phyloP scores from a whole-genome alignment of 2,329 filamentous ascomycete species.

The Diaporthe nobilis region DNA sequence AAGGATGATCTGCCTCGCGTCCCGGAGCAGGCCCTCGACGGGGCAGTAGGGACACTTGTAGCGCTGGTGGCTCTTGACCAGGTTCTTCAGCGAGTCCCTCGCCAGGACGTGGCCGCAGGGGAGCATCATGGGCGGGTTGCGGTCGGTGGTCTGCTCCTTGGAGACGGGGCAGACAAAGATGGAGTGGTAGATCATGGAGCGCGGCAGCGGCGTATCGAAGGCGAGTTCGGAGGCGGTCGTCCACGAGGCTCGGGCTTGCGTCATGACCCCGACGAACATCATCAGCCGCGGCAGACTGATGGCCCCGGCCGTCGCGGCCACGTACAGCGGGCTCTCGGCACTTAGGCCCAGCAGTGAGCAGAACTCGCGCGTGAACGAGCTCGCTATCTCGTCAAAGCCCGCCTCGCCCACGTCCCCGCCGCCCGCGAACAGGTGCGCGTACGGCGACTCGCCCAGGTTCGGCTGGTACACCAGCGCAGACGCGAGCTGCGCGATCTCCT shows the following conservation, averaged over 20 bases:
- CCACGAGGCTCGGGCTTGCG: slow-evolving; percentile 93
- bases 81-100: slow-evolving; percentile 82
- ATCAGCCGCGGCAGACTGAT: slow-evolving; percentile 91
- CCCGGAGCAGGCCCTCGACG: slow-evolving; percentile 81
- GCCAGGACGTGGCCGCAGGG: slow-evolving; percentile 96
- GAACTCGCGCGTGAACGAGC: slow-evolving; percentile 94
- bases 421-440: slow-evolving; percentile 80
- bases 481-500: slow-evolving; percentile 85
- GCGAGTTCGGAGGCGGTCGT: slow-evolving; percentile 92
- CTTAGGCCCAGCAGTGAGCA: slow-evolving; percentile 92
- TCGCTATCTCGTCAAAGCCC: slow-evolving; percentile 82
- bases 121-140: slow-evolving; percentile 96
- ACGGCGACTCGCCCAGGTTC: slow-evolving; percentile 84
- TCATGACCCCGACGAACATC: slow-evolving; percentile 90
- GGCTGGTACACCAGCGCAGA: slow-evolving; percentile 84
- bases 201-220: slow-evolving; percentile 76
- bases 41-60: slow-evolving; percentile 99
- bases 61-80: slow-evolving; percentile 79
- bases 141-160: slow-evolving; percentile 94
- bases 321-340: slow-evolving; percentile 91
- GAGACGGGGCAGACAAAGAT: slow-evolving; percentile 98
- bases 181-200: slow-evolving; percentile 83
- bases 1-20: slow-evolving; percentile 81
- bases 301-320: slow-evolving; percentile 91
- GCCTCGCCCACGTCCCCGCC: slow-evolving; percentile 57